Evolutionary conservation across 129 eudicot genomes (phyloP).

Genomic region (Gnaphalium uliginosum): DNA sequence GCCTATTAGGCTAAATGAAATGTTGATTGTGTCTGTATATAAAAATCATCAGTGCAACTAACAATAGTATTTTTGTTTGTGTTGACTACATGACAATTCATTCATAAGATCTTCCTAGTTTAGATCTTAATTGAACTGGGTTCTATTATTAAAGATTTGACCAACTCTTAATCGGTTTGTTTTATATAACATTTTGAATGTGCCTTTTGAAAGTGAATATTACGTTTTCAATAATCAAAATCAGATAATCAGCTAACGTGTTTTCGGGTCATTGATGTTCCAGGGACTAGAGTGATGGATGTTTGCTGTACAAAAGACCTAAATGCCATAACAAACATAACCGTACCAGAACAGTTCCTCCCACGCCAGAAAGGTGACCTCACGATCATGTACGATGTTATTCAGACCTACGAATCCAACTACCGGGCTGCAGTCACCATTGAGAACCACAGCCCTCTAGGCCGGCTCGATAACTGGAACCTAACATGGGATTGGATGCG

Average conservation of each 20-base stretch:
- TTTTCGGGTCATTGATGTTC: not conserved
- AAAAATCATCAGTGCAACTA: too few relatives aligned
- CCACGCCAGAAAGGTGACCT: conserved; percentile 81
- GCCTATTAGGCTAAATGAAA: too few relatives aligned
- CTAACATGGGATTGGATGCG: conserved; percentile 90
- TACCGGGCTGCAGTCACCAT: conserved; percentile 85
- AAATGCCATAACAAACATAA: conserved; percentile 37
- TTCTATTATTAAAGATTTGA: not conserved
- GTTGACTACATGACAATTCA: not conserved
- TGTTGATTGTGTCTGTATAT: too few relatives aligned
- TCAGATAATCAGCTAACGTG: not conserved
- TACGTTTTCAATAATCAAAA: not conserved
- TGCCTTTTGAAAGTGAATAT: not conserved
- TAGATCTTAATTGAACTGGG: not conserved
- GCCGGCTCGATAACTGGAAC: conserved; percentile 85
- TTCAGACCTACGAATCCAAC: conserved; percentile 50
- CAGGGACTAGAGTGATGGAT: conserved; percentile 59
- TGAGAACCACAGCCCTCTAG: conserved; percentile 67
- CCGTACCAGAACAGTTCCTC: conserved; percentile 47
- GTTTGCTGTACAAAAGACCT: conserved; percentile 64
- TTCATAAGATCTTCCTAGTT: not conserved
- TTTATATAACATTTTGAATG: not conserved
- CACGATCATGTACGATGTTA: conserved; percentile 75
- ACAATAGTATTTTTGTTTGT: too few relatives aligned
- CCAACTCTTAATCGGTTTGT: not conserved